Evolutionary conservation across 2,329 filamentous ascomycete species (phyloP), one percentile per base, ranked within the genome.

Genomic region (Alternaria sp.): DNA sequence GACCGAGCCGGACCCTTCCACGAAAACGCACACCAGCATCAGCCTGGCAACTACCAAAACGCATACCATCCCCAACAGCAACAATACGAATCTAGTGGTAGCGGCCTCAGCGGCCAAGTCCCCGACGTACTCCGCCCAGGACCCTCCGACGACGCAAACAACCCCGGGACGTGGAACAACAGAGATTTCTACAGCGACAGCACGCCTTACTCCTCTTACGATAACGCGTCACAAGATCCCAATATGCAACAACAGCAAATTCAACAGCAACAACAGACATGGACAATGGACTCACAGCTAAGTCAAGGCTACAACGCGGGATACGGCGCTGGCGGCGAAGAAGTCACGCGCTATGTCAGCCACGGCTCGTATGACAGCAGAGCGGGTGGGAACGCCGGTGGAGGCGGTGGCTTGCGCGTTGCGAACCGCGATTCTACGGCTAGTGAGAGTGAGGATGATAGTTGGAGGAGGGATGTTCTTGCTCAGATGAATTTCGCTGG

Each of bases 381-480:
- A 43, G 50, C 41, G 7, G 56, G 61, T 23, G 61, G 58, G 15
- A 55, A 58, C 12, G 64, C 58, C 2, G 63, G 58, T 6, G 65
- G 63, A 3, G 69, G 74, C 28, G 81, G 81, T 20, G 79, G 81
- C 2, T 67, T 84, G 51, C 63, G 82, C 53, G 77, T 84, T 6
- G 81, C 82, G 44, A 84, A 84, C 64, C 71, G 78, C 3, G 76
- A 73, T 53, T 69, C 66, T 4, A 71, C 65, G 45, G 64, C 78
- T 65, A 69, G 69, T 60, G 63, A 73, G 11, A 53, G 60, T 6
- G 50, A 54, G 15, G 62, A 62, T n/a, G 60, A 67, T 7, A 57
- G 55, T 28, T 70, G 66, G 66, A 63, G 49, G n/a, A 57, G 62
- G 10, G 66, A 68, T 50, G 60, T 63, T n/a, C 58, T 69, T 45